A percentile compares a stretch with the other conserved stretches of the same genome.
Evolutionary conservation across 2,329 filamentous ascomycete genomes (phyloP).

Genomic region (Pestalotiopsis sp.): DNA sequence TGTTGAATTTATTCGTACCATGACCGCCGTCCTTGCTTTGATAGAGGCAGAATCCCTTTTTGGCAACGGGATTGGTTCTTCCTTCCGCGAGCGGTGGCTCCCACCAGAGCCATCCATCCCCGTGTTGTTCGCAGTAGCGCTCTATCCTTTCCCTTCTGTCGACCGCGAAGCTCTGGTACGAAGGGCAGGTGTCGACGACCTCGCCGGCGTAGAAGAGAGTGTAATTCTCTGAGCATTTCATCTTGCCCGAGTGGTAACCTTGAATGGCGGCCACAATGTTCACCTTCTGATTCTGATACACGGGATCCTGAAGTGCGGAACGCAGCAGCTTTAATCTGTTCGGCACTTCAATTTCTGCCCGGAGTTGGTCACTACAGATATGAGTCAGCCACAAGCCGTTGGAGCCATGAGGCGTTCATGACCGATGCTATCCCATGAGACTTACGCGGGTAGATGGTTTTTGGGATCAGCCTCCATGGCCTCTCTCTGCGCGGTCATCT

Average conservation of each 20-base stretch:
- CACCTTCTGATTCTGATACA: conserved; percentile 35
- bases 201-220: conserved; percentile 43
- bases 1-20: conserved; percentile 13
- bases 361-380: conserved; percentile 24
- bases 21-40: not conserved
- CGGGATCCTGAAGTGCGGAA: conserved; percentile 29
- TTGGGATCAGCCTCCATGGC: conserved; percentile 32
- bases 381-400: not conserved
- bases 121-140: conserved; percentile 34
- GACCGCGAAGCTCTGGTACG: conserved; percentile 37
- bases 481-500: conserved; percentile 24
- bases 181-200: conserved; percentile 40
- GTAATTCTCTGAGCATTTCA: conserved; percentile 38
- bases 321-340: conserved; percentile 33
- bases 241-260: conserved; percentile 40
- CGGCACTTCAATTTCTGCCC: conserved; percentile 28
- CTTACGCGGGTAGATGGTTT: conserved; percentile 32
- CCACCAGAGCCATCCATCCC: conserved; percentile 46
- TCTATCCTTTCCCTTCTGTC: conserved; percentile 40
- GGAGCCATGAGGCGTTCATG: not conserved
- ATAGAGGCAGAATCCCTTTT: conserved; percentile 31
- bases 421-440: not conserved
- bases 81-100: conserved; percentile 39
- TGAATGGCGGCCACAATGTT: conserved; percentile 44
- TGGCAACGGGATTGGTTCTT: conserved; percentile 23